These are phyloP conservation scores for Geopyxis carbonaria DNA, from an alignment of 495 filamentous ascomycete species.

Conservation along the genomic window DNA sequence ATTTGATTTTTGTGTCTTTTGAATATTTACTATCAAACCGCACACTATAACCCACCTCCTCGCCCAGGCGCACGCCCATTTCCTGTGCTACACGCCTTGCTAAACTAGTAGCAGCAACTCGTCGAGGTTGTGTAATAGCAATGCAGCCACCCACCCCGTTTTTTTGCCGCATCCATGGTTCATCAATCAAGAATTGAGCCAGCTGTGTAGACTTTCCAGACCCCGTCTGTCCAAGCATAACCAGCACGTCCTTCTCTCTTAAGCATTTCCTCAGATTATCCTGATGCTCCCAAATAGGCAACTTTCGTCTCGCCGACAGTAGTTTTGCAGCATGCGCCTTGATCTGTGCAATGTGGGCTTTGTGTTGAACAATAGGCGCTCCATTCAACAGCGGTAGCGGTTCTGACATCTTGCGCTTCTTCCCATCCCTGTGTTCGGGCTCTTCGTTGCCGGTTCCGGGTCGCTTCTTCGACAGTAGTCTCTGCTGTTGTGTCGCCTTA, in stretches of 20 bases:
- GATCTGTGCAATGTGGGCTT: constrained; percentile 4
- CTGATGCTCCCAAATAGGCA: constrained; percentile 68
- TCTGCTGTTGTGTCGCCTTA: too few relatives aligned
- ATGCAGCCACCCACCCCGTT: constrained; percentile 68
- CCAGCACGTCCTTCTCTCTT: constrained; percentile 52
- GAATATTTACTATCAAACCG: constrained; percentile 74
- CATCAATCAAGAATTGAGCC: constrained; percentile 69
- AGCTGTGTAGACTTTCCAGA: constrained; percentile 95
- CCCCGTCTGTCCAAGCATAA: constrained; percentile 87
- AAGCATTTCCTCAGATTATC: constrained; percentile 50
- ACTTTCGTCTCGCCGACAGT: constrained; percentile 38
- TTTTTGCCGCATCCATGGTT: constrained; percentile 46
- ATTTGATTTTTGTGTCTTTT: constrained; percentile 63
- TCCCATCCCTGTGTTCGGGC: background rate
- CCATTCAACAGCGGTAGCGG: constrained; percentile 6
- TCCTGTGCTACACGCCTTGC: constrained; percentile 79
- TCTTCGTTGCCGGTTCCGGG: too few relatives aligned
- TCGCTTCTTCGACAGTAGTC: too few relatives aligned
- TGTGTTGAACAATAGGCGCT: background rate
- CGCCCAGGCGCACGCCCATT: constrained; percentile 65
- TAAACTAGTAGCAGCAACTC: constrained; percentile 87
- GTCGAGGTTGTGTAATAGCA: constrained; percentile 83
- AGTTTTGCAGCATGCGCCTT: constrained; percentile 23
- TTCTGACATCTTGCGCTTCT: background rate
- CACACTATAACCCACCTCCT: constrained; percentile 74